Conservation (phyloP, 352 stramenopile species). For the Phytophthora chlamydospora region DNA sequence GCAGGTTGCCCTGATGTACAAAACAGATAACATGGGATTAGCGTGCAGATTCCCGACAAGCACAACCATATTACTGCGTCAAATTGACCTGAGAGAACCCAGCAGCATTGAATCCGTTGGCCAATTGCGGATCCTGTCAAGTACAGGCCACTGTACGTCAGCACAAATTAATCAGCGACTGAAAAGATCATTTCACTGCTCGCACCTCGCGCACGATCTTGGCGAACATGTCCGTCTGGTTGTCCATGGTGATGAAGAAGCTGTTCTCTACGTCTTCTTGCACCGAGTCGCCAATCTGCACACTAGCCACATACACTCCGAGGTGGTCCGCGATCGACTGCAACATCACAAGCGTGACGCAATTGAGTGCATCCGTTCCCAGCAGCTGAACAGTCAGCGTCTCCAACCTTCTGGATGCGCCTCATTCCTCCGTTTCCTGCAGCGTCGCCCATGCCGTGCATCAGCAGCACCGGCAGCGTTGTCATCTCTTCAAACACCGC, state of each 20-base stretch:
- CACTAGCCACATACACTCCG: constrained; percentile 83
- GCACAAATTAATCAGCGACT: constrained; percentile 6
- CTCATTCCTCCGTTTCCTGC: constrained; percentile 92
- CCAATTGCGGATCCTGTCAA: constrained; percentile 77
- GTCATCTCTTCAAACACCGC: constrained; percentile 44
- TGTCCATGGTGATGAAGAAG: constrained; percentile 94
- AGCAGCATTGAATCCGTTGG: constrained; percentile 92
- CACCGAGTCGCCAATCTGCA: constrained; percentile 88
- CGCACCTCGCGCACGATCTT: constrained; percentile 69
- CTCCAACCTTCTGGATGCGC: constrained; percentile 72
- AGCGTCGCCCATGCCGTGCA: constrained; percentile 96
- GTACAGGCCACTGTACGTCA: not conserved
- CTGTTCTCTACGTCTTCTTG: constrained; percentile 92
- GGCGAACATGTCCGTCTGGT: constrained; percentile 91
- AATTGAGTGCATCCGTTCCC: not conserved
- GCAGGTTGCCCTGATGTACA: constrained; percentile 79
- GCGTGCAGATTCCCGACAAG: not conserved
- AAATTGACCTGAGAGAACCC: constrained; percentile 90
- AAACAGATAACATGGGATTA: not conserved
- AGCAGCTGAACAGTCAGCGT: not conserved
- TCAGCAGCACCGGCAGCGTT: constrained; percentile 77
- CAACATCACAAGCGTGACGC: constrained; percentile 4
- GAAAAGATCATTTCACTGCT: not conserved
- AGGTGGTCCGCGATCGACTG: constrained; percentile 79
- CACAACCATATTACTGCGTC: not conserved